Evolutionary conservation across 345 rosid genomes (phyloP).

Genomic region (Physaria fendleri): DNA sequence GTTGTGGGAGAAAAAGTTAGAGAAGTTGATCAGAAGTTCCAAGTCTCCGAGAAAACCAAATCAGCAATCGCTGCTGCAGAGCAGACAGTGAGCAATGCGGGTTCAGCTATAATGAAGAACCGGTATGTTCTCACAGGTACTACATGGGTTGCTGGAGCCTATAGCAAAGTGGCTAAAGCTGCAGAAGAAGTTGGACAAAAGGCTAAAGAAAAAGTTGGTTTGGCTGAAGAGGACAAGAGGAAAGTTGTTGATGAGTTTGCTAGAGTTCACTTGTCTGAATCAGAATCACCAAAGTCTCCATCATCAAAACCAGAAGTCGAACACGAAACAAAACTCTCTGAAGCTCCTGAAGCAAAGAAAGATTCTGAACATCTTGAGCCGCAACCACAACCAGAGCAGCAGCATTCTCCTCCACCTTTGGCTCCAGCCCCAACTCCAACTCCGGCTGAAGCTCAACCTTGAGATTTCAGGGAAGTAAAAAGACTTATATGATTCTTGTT

Average conservation of each 20-base stretch:
- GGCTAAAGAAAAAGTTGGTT: conserved; percentile 82
- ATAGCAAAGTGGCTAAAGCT: conserved; percentile 74
- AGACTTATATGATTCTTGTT: conserved; percentile 10
- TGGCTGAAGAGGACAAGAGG: conserved; percentile 70
- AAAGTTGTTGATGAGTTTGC: conserved; percentile 86
- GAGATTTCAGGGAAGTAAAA: conserved; percentile 11
- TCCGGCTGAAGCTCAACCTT: conserved; percentile 19
- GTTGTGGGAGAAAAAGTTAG: conserved; percentile 79
- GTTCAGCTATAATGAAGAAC: conserved; percentile 94
- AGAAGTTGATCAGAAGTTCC: conserved; percentile 90
- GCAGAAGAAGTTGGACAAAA: conserved; percentile 96
- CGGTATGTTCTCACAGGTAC: conserved; percentile 70
- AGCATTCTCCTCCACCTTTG: conserved; percentile 12
- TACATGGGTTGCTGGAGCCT: conserved; percentile 84
- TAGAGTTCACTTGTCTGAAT: conserved; percentile 71
- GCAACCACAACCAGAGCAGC: neutral
- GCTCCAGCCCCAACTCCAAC: conserved; percentile 11
- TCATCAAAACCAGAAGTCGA: conserved; percentile 35
- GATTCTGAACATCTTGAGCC: conserved; percentile 13
- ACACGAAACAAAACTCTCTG: conserved; percentile 12
- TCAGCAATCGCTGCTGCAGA: conserved; percentile 84
- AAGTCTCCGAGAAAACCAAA: conserved; percentile 91
- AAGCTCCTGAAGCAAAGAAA: conserved; percentile 17
- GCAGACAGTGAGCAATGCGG: conserved; percentile 75
- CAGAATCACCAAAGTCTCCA: conserved; percentile 64